Evolutionary conservation across 1,139 yeast species (phyloP).

Genomic region (Yamadazyma triangularis): DNA sequence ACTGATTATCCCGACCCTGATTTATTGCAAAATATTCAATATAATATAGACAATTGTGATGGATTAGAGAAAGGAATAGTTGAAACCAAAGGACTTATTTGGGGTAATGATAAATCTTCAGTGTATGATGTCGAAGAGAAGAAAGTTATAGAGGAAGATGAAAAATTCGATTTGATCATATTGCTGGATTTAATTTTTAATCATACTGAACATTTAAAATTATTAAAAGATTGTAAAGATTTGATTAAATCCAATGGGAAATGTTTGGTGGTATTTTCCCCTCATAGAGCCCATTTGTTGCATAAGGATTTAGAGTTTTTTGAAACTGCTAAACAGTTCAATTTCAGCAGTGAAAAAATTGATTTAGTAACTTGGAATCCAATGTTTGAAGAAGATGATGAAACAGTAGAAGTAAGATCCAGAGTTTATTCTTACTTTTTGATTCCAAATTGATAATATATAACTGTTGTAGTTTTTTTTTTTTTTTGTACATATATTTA

Average conservation of each 20-base stretch:
- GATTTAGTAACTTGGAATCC: conserved; percentile 82
- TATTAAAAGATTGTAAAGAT: conserved; percentile 64
- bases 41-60: conserved; percentile 47
- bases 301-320: conserved; percentile 74
- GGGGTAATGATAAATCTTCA: conserved; percentile 69
- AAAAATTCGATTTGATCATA: conserved; percentile 74
- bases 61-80: conserved; percentile 4
- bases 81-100: conserved; percentile 72
- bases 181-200: conserved; percentile 89
- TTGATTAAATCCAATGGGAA: conserved; percentile 58
- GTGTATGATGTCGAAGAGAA: conserved; percentile 18
- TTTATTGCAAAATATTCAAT: conserved; percentile 64
- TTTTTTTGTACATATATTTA: too few species aligned
- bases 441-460: conserved; percentile 19
- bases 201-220: conserved; percentile 83
- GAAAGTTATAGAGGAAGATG: conserved; percentile 25
- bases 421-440: conserved; percentile 67
- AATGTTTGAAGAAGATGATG: conserved; percentile 88
- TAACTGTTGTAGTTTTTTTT: too few species aligned
- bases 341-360: conserved; percentile 58
- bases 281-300: conserved; percentile 80
- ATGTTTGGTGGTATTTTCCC: conserved; percentile 86
- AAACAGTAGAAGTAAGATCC: conserved; percentile 72
- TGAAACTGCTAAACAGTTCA: conserved; percentile 58
- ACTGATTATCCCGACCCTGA: conserved; percentile 96